A percentile compares a stretch with the other conserved stretches of the same genome.
Conservation (phyloP, 805 yeast genomes). For the Peterozyma xylosa region DNA sequence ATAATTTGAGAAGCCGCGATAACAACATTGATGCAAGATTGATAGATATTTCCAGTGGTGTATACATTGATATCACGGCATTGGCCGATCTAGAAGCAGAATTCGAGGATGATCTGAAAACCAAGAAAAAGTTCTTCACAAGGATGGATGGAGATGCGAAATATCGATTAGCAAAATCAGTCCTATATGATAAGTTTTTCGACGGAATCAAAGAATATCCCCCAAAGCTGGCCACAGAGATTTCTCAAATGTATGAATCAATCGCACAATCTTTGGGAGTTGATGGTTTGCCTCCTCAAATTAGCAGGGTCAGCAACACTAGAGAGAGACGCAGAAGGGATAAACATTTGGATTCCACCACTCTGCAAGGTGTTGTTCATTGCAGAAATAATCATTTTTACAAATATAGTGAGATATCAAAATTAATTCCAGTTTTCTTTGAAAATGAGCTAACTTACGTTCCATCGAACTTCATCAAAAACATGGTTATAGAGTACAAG, state of each 20-base stretch:
- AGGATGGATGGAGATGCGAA: neutral
- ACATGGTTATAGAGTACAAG: slow-evolving; percentile 4
- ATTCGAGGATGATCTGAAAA: neutral
- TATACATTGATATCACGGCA: slow-evolving; percentile 38
- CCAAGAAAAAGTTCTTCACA: neutral
- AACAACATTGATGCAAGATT: slow-evolving; percentile 50
- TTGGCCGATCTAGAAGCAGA: slow-evolving; percentile 12
- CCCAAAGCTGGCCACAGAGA: neutral
- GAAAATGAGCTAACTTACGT: slow-evolving; percentile 24
- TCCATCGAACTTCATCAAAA: slow-evolving; percentile 5
- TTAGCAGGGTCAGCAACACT: neutral
- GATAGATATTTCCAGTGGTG: slow-evolving; percentile 41
- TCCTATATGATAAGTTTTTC: neutral
- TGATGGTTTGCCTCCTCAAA: neutral
- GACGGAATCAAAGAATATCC: neutral
- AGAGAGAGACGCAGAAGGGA: neutral
- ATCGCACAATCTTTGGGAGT: too few relatives aligned
- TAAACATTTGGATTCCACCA: neutral
- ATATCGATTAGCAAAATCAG: neutral
- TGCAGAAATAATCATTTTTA: slow-evolving; percentile 56
- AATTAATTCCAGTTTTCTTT: slow-evolving; percentile 44
- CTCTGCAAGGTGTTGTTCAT: slow-evolving; percentile 17
- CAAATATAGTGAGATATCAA: slow-evolving; percentile 38
- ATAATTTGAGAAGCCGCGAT: slow-evolving; percentile 32
- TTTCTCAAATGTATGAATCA: neutral